phyloP scores from a whole-genome alignment of 371 early-diverging fungal genomes.

The Mucor mucedo region DNA sequence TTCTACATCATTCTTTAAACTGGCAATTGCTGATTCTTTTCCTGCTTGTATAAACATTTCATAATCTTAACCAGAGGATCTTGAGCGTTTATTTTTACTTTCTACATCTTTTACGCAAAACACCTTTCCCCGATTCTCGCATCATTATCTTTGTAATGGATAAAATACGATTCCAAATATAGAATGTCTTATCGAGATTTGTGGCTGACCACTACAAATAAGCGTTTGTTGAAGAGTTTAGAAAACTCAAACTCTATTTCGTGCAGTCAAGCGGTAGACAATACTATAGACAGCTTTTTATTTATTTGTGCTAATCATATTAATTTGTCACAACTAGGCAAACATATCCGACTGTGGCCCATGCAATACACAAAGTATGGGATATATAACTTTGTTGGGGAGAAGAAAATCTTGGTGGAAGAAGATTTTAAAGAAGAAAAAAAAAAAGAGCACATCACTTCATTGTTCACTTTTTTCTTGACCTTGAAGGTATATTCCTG shows the following conservation, averaged over 20 bases:
- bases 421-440: slow-evolving; percentile 14
- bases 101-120: no score
- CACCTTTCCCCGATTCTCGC: no score
- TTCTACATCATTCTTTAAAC: no score
- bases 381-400: slow-evolving; percentile 20
- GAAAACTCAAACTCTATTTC: slow-evolving; percentile 20
- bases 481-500: slow-evolving; percentile 22
- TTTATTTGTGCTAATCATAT: slow-evolving; percentile 14
- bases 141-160: no score
- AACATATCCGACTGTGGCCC: slow-evolving; percentile 10
- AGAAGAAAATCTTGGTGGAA: slow-evolving; percentile 9
- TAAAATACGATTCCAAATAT: no score
- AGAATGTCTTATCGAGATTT: no score
- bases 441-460: slow-evolving; percentile 5
- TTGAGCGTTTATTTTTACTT: no score
- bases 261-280: slow-evolving; percentile 11
- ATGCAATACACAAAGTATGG: slow-evolving; percentile 14
- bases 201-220: slow-evolving; percentile 13
- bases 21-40: no score
- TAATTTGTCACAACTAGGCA: slow-evolving; percentile 5
- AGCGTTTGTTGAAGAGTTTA: slow-evolving; percentile 17
- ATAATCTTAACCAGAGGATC: no score
- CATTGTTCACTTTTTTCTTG: slow-evolving; percentile 14
- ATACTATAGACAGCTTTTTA: background rate
- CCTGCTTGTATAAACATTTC: no score